phyloP scores from a whole-genome alignment of 108 stramenopile genomes.

The Fragilaria crotonensis region DNA sequence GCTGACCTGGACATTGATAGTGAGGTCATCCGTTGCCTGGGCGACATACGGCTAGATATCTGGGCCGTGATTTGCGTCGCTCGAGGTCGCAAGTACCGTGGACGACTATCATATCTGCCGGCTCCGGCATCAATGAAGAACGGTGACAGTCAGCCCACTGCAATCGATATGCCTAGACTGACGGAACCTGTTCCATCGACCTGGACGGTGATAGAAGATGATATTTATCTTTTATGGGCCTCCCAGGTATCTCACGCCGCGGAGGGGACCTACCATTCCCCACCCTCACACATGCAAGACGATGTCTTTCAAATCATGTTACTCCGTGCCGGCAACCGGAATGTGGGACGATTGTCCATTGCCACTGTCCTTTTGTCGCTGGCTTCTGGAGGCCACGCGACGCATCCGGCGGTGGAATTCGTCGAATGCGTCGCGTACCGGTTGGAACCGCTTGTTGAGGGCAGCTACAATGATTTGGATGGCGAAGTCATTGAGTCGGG shows the following conservation, averaged over 20 bases:
- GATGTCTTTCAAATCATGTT: slow-evolving; percentile 74
- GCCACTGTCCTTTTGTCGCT: slow-evolving; percentile 51
- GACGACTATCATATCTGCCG: slow-evolving; percentile 66
- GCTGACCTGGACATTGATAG: slow-evolving; percentile 88
- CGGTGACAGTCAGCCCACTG: background rate
- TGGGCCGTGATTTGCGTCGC: slow-evolving; percentile 71
- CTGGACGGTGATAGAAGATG: slow-evolving; percentile 62
- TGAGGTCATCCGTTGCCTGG: slow-evolving; percentile 64
- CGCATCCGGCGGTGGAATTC: slow-evolving; percentile 45
- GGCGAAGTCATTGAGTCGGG: slow-evolving; percentile 83
- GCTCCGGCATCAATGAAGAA: slow-evolving; percentile 5
- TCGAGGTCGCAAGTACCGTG: slow-evolving; percentile 47
- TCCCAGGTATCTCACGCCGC: slow-evolving; percentile 70
- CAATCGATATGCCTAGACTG: slow-evolving; percentile 40
- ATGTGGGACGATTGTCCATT: slow-evolving; percentile 45
- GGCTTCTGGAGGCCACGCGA: slow-evolving; percentile 65
- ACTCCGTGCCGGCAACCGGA: slow-evolving; percentile 27
- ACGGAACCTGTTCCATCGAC: slow-evolving; percentile 34
- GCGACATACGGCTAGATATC: slow-evolving; percentile 63
- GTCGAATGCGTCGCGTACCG: slow-evolving; percentile 72
- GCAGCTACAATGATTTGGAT: slow-evolving; percentile 77
- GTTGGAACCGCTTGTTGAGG: slow-evolving; percentile 50
- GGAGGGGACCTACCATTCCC: slow-evolving; percentile 48
- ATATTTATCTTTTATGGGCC: slow-evolving; percentile 80
- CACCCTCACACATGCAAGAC: slow-evolving; percentile 61